A percentile compares a stretch with the other conserved stretches of the same genome.
Conservation (phyloP, 768 basidiomycete species). For the Hericium alpestre region DNA sequence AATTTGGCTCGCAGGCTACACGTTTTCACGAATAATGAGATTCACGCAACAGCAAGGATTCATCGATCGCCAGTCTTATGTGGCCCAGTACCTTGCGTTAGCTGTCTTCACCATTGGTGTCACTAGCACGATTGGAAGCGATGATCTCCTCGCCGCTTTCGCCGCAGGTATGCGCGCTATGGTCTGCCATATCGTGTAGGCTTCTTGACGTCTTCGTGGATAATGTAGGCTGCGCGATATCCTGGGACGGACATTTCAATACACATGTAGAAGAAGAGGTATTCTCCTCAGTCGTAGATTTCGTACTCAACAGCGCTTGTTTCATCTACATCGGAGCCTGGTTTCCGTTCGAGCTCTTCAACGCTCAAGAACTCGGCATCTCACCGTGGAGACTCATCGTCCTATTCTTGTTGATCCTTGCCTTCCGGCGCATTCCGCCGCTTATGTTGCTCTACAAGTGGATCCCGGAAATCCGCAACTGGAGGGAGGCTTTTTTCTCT, state of each 20-base stretch:
- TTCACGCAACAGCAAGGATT: slow-evolving; percentile 49
- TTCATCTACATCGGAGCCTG: slow-evolving; percentile 87
- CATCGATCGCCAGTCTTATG: slow-evolving; percentile 76
- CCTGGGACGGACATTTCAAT: slow-evolving; percentile 85
- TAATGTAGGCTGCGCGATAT: slow-evolving; percentile 70
- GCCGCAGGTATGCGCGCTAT: slow-evolving; percentile 48
- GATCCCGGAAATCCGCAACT: slow-evolving; percentile 78
- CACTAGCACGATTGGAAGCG: slow-evolving; percentile 69
- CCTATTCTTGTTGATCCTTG: slow-evolving; percentile 56
- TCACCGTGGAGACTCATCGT: slow-evolving; percentile 61
- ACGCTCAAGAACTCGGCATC: slow-evolving; percentile 46
- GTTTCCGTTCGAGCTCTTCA: slow-evolving; percentile 57
- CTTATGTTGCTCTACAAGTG: slow-evolving; percentile 69
- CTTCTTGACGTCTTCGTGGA: not conserved
- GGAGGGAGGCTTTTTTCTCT: slow-evolving; percentile 81
- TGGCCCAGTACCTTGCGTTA: slow-evolving; percentile 74
- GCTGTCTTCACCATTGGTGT: slow-evolving; percentile 71
- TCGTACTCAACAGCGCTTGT: slow-evolving; percentile 71
- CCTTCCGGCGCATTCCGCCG: slow-evolving; percentile 71
- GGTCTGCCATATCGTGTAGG: not conserved
- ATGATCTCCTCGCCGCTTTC: slow-evolving; percentile 86
- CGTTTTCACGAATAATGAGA: slow-evolving; percentile 67
- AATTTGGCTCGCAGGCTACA: slow-evolving; percentile 32
- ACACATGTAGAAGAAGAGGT: slow-evolving; percentile 71
- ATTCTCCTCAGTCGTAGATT: slow-evolving; percentile 86